Evolutionary conservation across 2,329 filamentous ascomycete species (phyloP).

Genomic region (Trichoderma brevicompactum): DNA sequence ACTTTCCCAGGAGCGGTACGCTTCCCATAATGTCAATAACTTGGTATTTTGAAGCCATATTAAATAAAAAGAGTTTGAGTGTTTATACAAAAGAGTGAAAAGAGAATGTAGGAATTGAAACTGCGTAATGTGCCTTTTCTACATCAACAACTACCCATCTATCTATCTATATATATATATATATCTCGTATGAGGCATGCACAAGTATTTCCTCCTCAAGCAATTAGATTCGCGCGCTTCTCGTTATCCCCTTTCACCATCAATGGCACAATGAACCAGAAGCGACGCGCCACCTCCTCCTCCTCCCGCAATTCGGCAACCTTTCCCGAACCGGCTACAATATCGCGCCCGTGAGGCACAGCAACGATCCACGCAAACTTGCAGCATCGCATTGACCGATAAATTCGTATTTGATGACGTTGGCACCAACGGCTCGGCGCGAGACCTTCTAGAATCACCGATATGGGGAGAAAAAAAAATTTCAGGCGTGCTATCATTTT

Average conservation of each 20-base stretch:
- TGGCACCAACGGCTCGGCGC: slow-evolving; percentile 1
- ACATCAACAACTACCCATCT: background rate
- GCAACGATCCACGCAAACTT: background rate
- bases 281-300: background rate
- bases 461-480: background rate
- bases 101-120: background rate
- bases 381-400: too few species aligned
- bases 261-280: too few species aligned
- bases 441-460: background rate
- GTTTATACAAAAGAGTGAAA: background rate
- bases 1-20: background rate
- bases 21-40: slow-evolving; percentile 15
- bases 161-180: background rate
- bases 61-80: background rate
- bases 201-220: too few species aligned
- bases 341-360: background rate
- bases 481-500: too few species aligned
- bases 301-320: background rate
- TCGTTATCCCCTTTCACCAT: too few species aligned
- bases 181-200: background rate
- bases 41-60: slow-evolving; percentile 18
- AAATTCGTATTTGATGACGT: background rate
- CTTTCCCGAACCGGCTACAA: slow-evolving; percentile 8
- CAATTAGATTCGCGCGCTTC: too few species aligned
- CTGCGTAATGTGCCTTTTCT: background rate